Conservation (phyloP, 129 eudicot species). For the Pittosporum tobira region DNA sequence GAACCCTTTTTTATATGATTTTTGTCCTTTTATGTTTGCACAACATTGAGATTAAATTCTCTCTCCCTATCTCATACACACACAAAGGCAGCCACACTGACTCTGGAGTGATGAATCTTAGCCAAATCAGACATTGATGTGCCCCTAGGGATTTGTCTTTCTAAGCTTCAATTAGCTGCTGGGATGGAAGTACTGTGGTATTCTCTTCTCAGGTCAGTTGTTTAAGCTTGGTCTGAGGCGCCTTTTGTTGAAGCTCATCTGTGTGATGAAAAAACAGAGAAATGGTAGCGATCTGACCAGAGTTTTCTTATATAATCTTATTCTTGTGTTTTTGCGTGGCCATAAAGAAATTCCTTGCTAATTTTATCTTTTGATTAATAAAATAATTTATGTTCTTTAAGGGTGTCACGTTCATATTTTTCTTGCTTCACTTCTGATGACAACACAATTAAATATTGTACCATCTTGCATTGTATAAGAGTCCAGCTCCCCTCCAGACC, state of each 20-base stretch:
- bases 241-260: slow-evolving; percentile 43
- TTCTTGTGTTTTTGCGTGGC: background rate
- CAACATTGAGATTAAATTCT: too few species aligned
- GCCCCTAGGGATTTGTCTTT: slow-evolving; percentile 35
- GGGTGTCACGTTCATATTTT: background rate
- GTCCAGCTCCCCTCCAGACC: too few species aligned
- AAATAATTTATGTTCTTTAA: too few species aligned
- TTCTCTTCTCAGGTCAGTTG: slow-evolving; percentile 7
- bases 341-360: background rate
- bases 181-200: slow-evolving; percentile 1
- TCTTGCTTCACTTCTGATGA: background rate
- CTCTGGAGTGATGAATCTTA: slow-evolving; percentile 66
- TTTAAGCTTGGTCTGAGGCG: slow-evolving; percentile 19
- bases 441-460: background rate
- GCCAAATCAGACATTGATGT: slow-evolving; percentile 68
- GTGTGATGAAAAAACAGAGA: slow-evolving; percentile 52
- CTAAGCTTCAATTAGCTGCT: slow-evolving; percentile 16
- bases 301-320: background rate
- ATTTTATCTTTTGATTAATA: background rate
- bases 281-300: slow-evolving; percentile 60
- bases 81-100: background rate
- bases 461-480: slow-evolving; percentile 1
- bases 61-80: background rate
- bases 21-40: too few species aligned
- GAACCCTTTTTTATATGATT: too few species aligned